These are phyloP conservation scores for Xylariaceae sp. DNA, from an alignment of 2,329 filamentous ascomycete species.

Conservation along the genomic window DNA sequence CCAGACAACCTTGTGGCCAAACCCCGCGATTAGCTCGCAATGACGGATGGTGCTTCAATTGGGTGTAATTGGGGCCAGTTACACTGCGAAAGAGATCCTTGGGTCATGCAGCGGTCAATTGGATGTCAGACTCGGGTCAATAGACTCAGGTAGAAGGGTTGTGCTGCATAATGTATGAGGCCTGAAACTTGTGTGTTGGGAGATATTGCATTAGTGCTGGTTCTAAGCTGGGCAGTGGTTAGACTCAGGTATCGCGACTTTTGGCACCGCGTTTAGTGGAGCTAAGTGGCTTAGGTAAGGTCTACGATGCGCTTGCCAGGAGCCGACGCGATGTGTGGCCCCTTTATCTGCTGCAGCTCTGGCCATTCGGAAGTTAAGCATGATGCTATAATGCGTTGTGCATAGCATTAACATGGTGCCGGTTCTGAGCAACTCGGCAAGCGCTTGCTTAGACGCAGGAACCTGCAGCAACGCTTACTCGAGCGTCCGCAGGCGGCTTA, in stretches of 20 bases:
- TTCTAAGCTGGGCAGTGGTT: neutral
- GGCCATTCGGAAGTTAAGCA: neutral
- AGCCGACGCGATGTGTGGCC: neutral
- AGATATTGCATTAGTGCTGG: slow-evolving; percentile 3
- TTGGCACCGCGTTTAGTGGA: slow-evolving; percentile 8
- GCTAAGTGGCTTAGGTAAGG: slow-evolving; percentile 10
- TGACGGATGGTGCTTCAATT: slow-evolving; percentile 6
- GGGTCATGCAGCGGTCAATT: slow-evolving; percentile 17
- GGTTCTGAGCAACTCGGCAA: no score
- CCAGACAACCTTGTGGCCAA: neutral
- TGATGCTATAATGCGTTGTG: no score
- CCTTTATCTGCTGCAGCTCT: neutral
- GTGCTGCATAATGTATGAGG: slow-evolving; percentile 1
- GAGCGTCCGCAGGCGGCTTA: no score
- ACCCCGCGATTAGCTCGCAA: slow-evolving; percentile 7
- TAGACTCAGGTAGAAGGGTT: slow-evolving; percentile 3
- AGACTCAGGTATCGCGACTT: slow-evolving; percentile 2
- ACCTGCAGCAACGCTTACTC: no score
- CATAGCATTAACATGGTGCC: no score
- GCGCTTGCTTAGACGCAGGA: no score
- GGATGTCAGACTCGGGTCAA: slow-evolving; percentile 9
- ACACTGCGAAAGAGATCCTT: slow-evolving; percentile 3
- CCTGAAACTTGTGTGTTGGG: neutral
- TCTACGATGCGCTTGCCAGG: slow-evolving; percentile 4
- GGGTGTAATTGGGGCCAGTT: slow-evolving; percentile 4